Evolutionary conservation across 1,139 yeast genomes (phyloP).

Genomic region (Fermentozyma sake): DNA sequence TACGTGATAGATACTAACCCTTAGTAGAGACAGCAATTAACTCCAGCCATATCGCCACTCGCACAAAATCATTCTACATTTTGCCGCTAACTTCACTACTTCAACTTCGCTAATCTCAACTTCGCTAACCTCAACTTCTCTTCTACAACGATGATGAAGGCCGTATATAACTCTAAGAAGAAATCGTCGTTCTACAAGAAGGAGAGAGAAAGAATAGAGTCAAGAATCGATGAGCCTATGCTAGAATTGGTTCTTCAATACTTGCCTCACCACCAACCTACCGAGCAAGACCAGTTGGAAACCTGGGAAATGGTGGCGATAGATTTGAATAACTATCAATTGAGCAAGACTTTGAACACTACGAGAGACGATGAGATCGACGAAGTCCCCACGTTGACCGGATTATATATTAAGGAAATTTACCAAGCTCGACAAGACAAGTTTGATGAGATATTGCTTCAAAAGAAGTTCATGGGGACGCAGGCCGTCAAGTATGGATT

Average conservation of each 20-base stretch:
- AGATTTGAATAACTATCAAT: conserved; percentile 21
- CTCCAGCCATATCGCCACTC: no score
- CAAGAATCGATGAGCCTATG: conserved; percentile 24
- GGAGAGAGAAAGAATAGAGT: conserved; percentile 23
- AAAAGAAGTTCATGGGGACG: conserved; percentile 1
- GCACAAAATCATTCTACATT: no score
- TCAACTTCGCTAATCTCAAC: no score
- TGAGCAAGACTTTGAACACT: conserved; percentile 9
- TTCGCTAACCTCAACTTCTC: no score
- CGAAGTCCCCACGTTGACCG: conserved; percentile 30
- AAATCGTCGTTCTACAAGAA: conserved; percentile 25
- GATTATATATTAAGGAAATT: conserved; percentile 22
- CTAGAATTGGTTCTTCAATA: conserved; percentile 26
- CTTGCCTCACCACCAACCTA: conserved; percentile 32
- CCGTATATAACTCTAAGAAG: conserved; percentile 5
- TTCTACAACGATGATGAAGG: conserved; percentile 6
- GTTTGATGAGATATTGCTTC: conserved; percentile 6
- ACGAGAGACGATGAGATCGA: conserved; percentile 3
- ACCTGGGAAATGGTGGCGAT: conserved; percentile 36
- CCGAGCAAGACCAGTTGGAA: conserved; percentile 21
- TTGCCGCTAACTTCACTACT: no score
- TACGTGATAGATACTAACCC: no score
- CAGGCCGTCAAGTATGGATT: conserved; percentile 1
- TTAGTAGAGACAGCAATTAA: no score
- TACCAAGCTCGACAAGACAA: conserved; percentile 16